Evolutionary conservation across 768 basidiomycete species (phyloP).

Genomic region (Tubosaeta brunneosetosa): DNA sequence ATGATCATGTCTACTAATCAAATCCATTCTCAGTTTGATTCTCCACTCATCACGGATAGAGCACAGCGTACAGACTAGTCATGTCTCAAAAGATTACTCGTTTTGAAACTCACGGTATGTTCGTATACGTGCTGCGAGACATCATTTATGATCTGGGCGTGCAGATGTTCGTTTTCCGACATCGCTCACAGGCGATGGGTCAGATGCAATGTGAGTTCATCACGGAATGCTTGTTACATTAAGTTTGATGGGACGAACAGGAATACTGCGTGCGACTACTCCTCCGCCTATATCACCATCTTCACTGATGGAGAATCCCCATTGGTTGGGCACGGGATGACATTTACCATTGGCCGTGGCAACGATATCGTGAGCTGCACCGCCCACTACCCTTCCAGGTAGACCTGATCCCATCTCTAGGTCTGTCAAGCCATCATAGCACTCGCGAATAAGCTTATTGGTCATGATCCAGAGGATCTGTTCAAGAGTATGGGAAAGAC

Average conservation of each 20-base stretch:
- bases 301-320: slow-evolving; percentile 58
- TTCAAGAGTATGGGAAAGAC: slow-evolving; percentile 89
- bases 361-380: slow-evolving; percentile 73
- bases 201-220: slow-evolving; percentile 76
- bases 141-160: neutral
- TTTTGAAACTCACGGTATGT: slow-evolving; percentile 55
- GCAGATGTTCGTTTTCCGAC: slow-evolving; percentile 91
- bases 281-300: slow-evolving; percentile 84
- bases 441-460: slow-evolving; percentile 77
- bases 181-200: slow-evolving; percentile 84
- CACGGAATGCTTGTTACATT: neutral
- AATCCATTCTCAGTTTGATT: no score
- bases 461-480: slow-evolving; percentile 74
- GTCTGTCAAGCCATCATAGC: slow-evolving; percentile 78
- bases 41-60: neutral
- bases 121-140: neutral
- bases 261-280: slow-evolving; percentile 96
- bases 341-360: slow-evolving; percentile 91
- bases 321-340: slow-evolving; percentile 88
- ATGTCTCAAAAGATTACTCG: slow-evolving; percentile 45
- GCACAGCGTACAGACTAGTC: neutral
- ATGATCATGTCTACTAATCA: no score
- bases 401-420: slow-evolving; percentile 31
- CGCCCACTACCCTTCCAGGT: neutral
- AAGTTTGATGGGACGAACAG: slow-evolving; percentile 33